Conservation (phyloP, 1,284 basidiomycete genomes). For the Binderoboletus segoi region DNA sequence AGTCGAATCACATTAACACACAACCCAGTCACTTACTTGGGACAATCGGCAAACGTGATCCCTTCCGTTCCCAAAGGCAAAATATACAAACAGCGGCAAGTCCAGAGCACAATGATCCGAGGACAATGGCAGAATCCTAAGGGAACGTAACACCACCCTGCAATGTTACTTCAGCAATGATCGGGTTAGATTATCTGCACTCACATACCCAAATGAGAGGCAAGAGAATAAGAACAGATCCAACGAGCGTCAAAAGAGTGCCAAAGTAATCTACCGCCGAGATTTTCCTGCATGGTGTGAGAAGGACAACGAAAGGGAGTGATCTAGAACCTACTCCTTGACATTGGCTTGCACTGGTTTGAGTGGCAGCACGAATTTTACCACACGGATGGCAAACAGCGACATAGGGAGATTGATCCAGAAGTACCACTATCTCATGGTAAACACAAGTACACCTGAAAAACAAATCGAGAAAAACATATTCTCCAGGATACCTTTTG, state of each 20-base stretch:
- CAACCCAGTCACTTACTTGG: slow-evolving; percentile 50
- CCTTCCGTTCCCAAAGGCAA: slow-evolving; percentile 73
- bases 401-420: slow-evolving; percentile 71
- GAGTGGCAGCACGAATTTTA: slow-evolving; percentile 65
- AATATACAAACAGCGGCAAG: slow-evolving; percentile 58
- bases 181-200: not conserved
- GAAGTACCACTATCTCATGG: slow-evolving; percentile 54
- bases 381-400: slow-evolving; percentile 51
- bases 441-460: not conserved
- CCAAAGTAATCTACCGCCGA: slow-evolving; percentile 71
- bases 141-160: slow-evolving; percentile 71
- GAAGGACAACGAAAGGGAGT: not conserved
- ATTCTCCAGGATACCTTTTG: slow-evolving; percentile 66
- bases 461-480: slow-evolving; percentile 22
- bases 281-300: slow-evolving; percentile 51
- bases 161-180: slow-evolving; percentile 4
- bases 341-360: slow-evolving; percentile 64
- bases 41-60: slow-evolving; percentile 67
- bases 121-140: slow-evolving; percentile 65
- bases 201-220: slow-evolving; percentile 71
- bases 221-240: slow-evolving; percentile 64
- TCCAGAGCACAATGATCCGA: slow-evolving; percentile 64
- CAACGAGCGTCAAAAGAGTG: slow-evolving; percentile 56
- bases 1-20: not conserved
- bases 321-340: slow-evolving; percentile 37